Conservation (phyloP, 805 yeast species). For the Wickerhamiella vanderwaltii region DNA sequence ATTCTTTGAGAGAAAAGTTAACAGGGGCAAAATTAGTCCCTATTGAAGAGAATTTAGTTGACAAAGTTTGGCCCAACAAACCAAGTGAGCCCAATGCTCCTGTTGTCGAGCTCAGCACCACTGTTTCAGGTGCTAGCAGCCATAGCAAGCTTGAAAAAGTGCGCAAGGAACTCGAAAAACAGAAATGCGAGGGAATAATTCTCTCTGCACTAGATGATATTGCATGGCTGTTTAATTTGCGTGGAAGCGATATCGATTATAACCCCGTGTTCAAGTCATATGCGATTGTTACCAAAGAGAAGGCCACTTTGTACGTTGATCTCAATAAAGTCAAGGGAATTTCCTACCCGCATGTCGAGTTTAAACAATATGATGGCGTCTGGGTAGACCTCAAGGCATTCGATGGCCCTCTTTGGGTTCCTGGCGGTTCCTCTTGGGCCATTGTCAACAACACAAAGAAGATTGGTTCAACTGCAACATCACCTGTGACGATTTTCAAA, state of each 20-base stretch:
- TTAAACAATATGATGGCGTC: conserved; percentile 46
- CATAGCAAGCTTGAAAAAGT: conserved; percentile 42
- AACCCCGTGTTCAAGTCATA: conserved; percentile 80
- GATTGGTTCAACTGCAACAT: conserved; percentile 33
- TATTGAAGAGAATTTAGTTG: conserved; percentile 56
- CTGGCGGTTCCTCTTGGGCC: conserved; percentile 58
- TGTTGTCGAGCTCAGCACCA: conserved; percentile 38
- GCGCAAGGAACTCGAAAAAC: conserved; percentile 23
- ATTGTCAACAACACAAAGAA: conserved; percentile 37
- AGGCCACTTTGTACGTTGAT: conserved; percentile 44
- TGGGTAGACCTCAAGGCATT: conserved; percentile 40
- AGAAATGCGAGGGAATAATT: conserved; percentile 35
- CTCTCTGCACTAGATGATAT: conserved; percentile 74
- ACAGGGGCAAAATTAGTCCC: conserved; percentile 37
- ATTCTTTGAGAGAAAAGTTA: conserved; percentile 22
- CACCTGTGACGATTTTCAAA: conserved; percentile 59
- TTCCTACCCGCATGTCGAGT: conserved; percentile 34
- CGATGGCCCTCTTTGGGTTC: conserved; percentile 34
- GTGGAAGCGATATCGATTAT: conserved; percentile 72
- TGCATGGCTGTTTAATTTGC: conserved; percentile 79
- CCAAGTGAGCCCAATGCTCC: conserved; percentile 46
- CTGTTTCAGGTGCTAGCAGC: conserved; percentile 55
- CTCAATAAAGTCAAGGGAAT: conserved; percentile 34
- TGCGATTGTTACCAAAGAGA: conserved; percentile 33
- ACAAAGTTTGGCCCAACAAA: conserved; percentile 61